Evolutionary conservation across 257 asterid genomes (phyloP).

Genomic region (Gentiana straminea): DNA sequence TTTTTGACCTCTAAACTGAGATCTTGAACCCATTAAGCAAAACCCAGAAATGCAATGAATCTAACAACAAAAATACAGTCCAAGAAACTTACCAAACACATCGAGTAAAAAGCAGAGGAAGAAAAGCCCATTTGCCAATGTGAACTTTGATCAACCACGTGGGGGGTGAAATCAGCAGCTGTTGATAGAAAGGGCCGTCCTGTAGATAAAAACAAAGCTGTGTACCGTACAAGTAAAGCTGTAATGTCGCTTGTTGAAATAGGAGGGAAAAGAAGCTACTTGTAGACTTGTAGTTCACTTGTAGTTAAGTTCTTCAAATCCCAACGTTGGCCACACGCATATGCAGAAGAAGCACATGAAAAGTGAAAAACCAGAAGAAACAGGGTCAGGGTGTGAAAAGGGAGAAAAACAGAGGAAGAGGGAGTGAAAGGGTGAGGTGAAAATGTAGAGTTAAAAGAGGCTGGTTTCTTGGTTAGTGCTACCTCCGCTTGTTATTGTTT

Average conservation of each 20-base stretch:
- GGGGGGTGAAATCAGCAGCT: slow-evolving; percentile 1
- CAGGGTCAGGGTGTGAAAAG: neutral
- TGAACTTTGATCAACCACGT: slow-evolving; percentile 2
- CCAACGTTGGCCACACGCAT: slow-evolving; percentile 14
- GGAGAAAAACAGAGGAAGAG: neutral
- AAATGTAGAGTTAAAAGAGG: neutral
- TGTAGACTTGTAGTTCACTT: neutral
- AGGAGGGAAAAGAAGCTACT: neutral
- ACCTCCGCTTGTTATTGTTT: slow-evolving; percentile 2
- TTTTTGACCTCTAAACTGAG: neutral
- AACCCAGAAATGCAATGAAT: neutral
- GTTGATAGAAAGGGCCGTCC: no score
- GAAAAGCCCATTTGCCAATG: slow-evolving; percentile 5
- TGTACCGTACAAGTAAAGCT: neutral
- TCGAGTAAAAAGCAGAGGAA: slow-evolving; percentile 8
- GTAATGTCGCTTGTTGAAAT: slow-evolving; percentile 4
- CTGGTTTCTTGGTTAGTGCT: slow-evolving; percentile 14
- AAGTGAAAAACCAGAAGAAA: neutral
- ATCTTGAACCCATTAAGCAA: slow-evolving; percentile 4
- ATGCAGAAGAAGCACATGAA: slow-evolving; percentile 17
- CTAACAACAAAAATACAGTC: neutral
- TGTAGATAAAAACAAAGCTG: neutral
- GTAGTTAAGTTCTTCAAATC: slow-evolving; percentile 6
- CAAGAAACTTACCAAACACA: slow-evolving; percentile 10
- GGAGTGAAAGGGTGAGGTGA: neutral